Evolutionary conservation across 371 early-diverging fungal species (phyloP), one percentile per base, ranked within the genome.

Genomic region (Zancudomyces culisetae): DNA sequence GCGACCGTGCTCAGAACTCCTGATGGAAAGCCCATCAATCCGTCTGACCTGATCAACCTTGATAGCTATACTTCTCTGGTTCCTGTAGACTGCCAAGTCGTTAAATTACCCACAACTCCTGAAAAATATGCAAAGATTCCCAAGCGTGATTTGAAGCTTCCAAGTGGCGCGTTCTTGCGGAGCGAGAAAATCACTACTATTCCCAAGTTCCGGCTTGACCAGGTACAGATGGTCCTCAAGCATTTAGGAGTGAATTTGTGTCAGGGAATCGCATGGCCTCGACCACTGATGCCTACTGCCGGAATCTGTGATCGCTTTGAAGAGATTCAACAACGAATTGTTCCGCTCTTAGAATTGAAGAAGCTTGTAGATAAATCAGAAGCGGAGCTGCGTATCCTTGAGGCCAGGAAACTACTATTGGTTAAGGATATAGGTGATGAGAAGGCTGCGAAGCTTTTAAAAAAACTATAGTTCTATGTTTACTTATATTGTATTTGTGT

Each of bases 261-360:
- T 23, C 56, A 60, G 24, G 54, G 49, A 46, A 59, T 56, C 13
- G 60, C 59, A 55, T 64, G 76, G 24, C 69, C 74, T 12, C 74
- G 79, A 29, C 90, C 90, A 8, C 62, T 73, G 30, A 85, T 90
- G 85, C 80, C 84, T 15, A 88, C 89, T 1, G 75, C 72, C 2
- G 61, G 69, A 1, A 77, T 88, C 15, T 81, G 80, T 59, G 72
- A 73, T 49, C 75, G 72, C 51, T 87, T 78, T 63, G 87, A 87
- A 51, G 74, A 73, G 23, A 61, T 90, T 43, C 78, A 76, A 54
- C 63, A 69, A 51, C 78, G 77, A 8, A 74, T 89, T 50, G 58
- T 83, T 41, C 71, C 66, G 19, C 62, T 89, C 60, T 61, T 88
- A 53, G 92, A 91, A 52, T 61, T 84, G 45, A 87, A 86, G 62